Percentiles rank a stretch among this genome's conserved stretches.
Conservation (phyloP, 192 early-diverging fungal genomes). For the Podila epicladia region DNA sequence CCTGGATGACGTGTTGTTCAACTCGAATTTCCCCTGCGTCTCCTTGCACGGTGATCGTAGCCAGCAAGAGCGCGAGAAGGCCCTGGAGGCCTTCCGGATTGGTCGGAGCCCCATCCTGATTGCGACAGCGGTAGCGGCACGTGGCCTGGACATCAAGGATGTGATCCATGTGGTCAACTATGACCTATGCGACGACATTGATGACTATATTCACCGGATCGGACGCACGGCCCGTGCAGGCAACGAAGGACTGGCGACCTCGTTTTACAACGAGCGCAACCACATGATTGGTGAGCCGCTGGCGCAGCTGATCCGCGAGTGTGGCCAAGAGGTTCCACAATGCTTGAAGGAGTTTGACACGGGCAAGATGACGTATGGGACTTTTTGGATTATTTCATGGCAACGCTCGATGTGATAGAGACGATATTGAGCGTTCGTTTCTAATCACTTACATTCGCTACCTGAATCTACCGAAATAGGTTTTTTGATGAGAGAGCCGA, state of each 20-base stretch:
- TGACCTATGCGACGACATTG: constrained; percentile 84
- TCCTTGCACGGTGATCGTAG: constrained; percentile 88
- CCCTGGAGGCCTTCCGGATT: constrained; percentile 74
- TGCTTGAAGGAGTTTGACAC: constrained; percentile 51
- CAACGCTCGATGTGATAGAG: neutral
- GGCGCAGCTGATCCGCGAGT: constrained; percentile 62
- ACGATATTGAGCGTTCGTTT: too few species aligned
- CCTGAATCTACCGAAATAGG: neutral
- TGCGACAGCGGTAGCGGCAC: constrained; percentile 88
- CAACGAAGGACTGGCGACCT: constrained; percentile 66
- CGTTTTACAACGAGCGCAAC: constrained; percentile 62
- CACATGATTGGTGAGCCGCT: constrained; percentile 54
- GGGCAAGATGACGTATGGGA: constrained; percentile 17
- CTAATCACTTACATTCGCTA: neutral
- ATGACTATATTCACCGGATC: constrained; percentile 90
- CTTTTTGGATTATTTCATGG: neutral
- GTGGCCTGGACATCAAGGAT: constrained; percentile 88
- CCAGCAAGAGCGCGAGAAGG: constrained; percentile 83
- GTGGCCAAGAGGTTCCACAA: constrained; percentile 64
- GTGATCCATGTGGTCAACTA: constrained; percentile 89
- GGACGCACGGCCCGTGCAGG: constrained; percentile 74
- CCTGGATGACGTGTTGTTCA: constrained; percentile 74
- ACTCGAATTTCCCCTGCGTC: constrained; percentile 78
- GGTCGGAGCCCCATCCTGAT: constrained; percentile 73
- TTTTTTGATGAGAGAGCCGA: neutral